Base-by-base conservation (phyloP, 1,139 yeast species). In the Suhomyces bribrorum region DNA sequence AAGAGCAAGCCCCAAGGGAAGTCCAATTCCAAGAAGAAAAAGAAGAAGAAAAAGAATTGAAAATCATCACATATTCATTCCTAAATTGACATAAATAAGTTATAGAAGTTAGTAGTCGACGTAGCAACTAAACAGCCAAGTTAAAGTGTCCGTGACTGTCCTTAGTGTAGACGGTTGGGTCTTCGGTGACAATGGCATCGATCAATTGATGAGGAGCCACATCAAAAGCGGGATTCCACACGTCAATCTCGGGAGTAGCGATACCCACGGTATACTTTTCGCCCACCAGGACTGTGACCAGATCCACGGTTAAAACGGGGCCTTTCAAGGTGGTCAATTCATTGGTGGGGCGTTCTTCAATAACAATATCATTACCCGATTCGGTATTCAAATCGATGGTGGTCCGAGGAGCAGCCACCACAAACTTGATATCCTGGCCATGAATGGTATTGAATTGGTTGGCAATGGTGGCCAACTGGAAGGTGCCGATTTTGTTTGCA, bases 171-270 rank as follows among this genome's bases (percentile, higher is more conserved):
- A 77, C 86, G 4, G 77, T 77, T 34, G 75, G 68, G 32, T 64
- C 63, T 59, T 92, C 97, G 1, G 97, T 90, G 22, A 90, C 87
- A 46, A 92, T 87, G 42, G 89, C 86, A 54, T 89, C 96, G 40
- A 92, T 88, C 34, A 84, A 67, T 32, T 73, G 74, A 53, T 83
- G 81, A 0, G 96, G 96, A 6, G 97, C 88, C 9, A 92, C 90
- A 58, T 92, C 98, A 54, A 92, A 92, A 0, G 97, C 86, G 1
- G 98, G 98, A 54, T 92, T 92, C 97, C 97, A 92, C 1, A 88
- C 96, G 3, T 75, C 69, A 27, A 90, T 85, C 0, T 85, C 86
- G 2, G 86, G 86, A 2, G 97, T 94, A 0, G 96, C 96, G 40
- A 86, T 77, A 23, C 87, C 86, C n/a, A 88, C 86, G 23, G 69